Evolutionary conservation across 1,284 basidiomycete species (phyloP).

Genomic region (Heterobasidion occidentale): DNA sequence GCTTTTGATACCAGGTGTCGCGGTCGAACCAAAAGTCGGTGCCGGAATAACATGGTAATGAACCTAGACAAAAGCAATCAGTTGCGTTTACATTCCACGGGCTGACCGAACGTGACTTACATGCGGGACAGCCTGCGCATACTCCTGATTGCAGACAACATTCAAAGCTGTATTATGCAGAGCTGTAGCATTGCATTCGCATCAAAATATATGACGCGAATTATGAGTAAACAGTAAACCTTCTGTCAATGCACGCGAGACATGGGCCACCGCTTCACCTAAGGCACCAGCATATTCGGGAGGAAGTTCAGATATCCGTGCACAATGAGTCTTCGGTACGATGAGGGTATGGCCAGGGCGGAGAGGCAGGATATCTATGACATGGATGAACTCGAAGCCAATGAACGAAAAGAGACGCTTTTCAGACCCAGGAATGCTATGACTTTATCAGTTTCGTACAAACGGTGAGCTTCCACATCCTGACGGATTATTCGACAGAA

Average conservation of each 20-base stretch:
- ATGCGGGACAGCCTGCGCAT: conserved; percentile 76
- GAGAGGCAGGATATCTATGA: conserved; percentile 61
- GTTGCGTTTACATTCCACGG: too few species aligned
- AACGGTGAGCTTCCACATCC: conserved; percentile 35
- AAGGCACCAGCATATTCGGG: conserved; percentile 50
- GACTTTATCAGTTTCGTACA: conserved; percentile 62
- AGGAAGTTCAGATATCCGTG: conserved; percentile 57
- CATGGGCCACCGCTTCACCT: conserved; percentile 50
- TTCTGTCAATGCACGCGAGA: conserved; percentile 53
- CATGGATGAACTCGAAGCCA: background rate
- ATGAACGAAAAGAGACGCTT: conserved; percentile 3
- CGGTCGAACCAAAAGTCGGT: conserved; percentile 32
- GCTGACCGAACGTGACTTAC: conserved; percentile 26
- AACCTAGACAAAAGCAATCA: conserved; percentile 34
- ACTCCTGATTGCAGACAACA: conserved; percentile 75
- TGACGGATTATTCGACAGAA: conserved; percentile 58
- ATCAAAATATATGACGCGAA: background rate
- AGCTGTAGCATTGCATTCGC: conserved; percentile 26
- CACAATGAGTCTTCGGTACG: conserved; percentile 56
- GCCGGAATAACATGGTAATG: conserved; percentile 78
- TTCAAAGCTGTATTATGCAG: conserved; percentile 60
- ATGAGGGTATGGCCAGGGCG: conserved; percentile 62
- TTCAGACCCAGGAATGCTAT: conserved; percentile 57
- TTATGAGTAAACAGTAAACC: conserved; percentile 27
- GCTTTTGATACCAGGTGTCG: conserved; percentile 8